These are phyloP conservation scores for Tetrahymena borealis DNA, from an alignment of 73 alveolate species.

Conservation along the genomic window DNA sequence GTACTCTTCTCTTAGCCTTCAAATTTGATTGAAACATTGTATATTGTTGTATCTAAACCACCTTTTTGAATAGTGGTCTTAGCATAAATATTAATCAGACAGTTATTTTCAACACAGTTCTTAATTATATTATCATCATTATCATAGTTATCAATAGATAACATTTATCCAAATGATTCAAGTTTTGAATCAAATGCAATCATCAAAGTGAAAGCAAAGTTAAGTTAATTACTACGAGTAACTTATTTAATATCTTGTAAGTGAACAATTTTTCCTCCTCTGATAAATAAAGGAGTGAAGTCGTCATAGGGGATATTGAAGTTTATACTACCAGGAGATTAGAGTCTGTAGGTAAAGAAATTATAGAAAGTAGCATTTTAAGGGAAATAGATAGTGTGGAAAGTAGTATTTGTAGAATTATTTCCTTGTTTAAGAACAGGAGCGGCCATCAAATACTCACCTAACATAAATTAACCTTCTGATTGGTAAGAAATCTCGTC, in stretches of 20 bases:
- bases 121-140: background rate
- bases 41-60: background rate
- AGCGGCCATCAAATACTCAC: conserved; percentile 53
- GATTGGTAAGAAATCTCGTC: conserved; percentile 29
- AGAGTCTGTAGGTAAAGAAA: background rate
- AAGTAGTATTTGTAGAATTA: conserved; percentile 11
- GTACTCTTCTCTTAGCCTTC: background rate
- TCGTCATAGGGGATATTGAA: background rate
- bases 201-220: background rate
- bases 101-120: background rate
- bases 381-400: conserved; percentile 52
- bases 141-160: background rate
- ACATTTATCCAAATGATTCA: background rate
- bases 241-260: background rate
- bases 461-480: conserved; percentile 60
- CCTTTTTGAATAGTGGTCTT: background rate
- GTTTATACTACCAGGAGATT: background rate
- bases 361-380: conserved; percentile 1
- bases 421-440: conserved; percentile 58
- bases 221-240: background rate
- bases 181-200: background rate
- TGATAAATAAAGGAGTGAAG: conserved; percentile 15
- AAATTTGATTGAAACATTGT: background rate
- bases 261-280: conserved; percentile 23
- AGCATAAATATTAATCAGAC: background rate